Base-by-base conservation (phyloP, 768 basidiomycete genomes). In the Russula virescens region DNA sequence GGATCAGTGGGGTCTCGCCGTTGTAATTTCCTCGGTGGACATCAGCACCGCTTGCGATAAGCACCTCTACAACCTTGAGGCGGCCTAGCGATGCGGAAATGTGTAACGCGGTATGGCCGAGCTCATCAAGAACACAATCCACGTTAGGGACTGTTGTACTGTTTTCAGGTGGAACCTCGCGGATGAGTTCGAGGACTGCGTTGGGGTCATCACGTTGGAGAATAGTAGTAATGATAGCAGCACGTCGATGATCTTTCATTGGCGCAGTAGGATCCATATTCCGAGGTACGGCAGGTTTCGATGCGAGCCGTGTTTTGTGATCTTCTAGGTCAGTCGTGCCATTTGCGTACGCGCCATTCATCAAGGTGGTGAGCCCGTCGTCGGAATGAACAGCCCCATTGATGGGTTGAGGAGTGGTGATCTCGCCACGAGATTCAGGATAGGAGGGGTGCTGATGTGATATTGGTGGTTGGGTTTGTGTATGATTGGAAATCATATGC, bases 1-100 rank as follows among this genome's bases (percentile, higher is more conserved):
- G 88, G 31, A 97, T 91, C 34, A 99, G 83, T 2, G 97, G 88
- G 0, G 96, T 98, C 74, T 99, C 97, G 50, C 97, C 95, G 5
- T 88, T 83, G 71, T 87, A 88, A 75, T 98, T 98, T 2, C 97
- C 97, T 9, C 93, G 83, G 68, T 93, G 84, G 18, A 93, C 78
- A 72, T 98, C 95, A 1, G 95, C 93, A 34, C 94, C 94, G 50
- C 80, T 78, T 2, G 76, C 75, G 61, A 98, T 80, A 40, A 99
- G 81, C 11, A 85, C 83, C 26, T 84, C 82, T 19, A 91, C 82
- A 38, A 82, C 84, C 26, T 80, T 77, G 53, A 83, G 80, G 23
- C 91, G 82, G 0, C 87, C 91, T 54, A 98, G 79, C 48, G 94
- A 91, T 7, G 94, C 87, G 1, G 97, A 95, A 64, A 98, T 82